Base-by-base conservation (phyloP, 306 rosid species). In the Sphenostylis stenocarpa region DNA sequence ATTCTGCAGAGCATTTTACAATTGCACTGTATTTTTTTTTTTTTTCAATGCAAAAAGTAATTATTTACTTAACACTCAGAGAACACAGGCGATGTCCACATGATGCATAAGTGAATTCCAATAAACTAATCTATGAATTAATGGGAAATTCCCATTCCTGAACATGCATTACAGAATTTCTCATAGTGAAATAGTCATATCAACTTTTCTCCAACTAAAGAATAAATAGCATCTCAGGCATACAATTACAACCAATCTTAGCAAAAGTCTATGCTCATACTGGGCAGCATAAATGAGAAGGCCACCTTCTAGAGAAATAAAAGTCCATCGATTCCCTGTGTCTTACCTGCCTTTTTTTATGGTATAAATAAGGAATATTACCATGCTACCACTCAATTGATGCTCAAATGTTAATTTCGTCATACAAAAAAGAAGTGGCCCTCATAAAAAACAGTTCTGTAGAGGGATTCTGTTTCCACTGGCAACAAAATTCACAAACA, bases 401-500 rank as follows among this genome's bases (percentile, higher is more conserved):
- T 82, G 67, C 84, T 66, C 57, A 57, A 57, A 73, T 60, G 77
- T 75, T 77, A 75, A 82, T 64, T 64, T 49, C 77, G 62, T 66
- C 72, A 79, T 24, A 58, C 49, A 41, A 44, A 82, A 85, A 80
- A 80, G 33, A 51, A 60, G 77, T 71, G 81, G 72, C 80, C 57
- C 33, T 55, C n/a, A 63, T 31, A 67, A 65, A 63, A 72, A 70
- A 38, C 21, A 65, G 31, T 61, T 67, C 57, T 52, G 44, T 62
- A 39, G 56, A 7, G 75, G 49, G 85, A 82, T 86, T 79, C 89
- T 67, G 58, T 82, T 79, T 80, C 83, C 86, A 82, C 78, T 72
- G 51, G 34, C 62, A 67, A 66, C 77, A 43, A 52, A 39, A 60
- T 72, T 75, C 75, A 72, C 77, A 49, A 70, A 63, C 66, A 66